Base-by-base conservation (phyloP, 225 moss, liverwort and hornwort genomes). In the Sphagnum tenellum region DNA sequence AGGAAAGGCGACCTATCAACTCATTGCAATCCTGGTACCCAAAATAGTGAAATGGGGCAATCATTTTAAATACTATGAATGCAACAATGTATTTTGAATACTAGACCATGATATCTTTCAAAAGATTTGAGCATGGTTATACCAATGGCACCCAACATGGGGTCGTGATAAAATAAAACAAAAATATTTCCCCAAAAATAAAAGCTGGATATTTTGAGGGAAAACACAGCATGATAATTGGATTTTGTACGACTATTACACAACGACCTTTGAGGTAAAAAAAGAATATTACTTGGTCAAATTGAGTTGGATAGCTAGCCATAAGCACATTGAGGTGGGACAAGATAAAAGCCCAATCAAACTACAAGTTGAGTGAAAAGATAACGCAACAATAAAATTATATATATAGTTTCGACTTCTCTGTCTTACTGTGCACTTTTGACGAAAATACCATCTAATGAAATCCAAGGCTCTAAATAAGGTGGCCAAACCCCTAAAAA, bases 1-100 rank as follows among this genome's bases (percentile, higher is more conserved):
- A 56, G 66, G 66, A 66, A 66, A 66, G 56, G 55, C 66, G 54
- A 12, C 66, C 56, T 66, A 64, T 50, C 64, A 64, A 47, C 45
- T 49, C 49, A 63, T 47, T n/a, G 46, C 47, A 46, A 11, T n/a
- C 45, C 45, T 47, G 46, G 51, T 52, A 60, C 60, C 60, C 4
- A 45, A 60, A 60, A 29, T 60, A 60, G 60, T 60, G 60, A 4
- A 44, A 29, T 60, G 60, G 60, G 60, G 60, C 60, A 60, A 60
- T 44, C 45, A 60, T 44, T 60, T 60, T 44, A 29, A 45, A 60
- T 60, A 60, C 60, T 60, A 13, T 44, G 60, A 60, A 60, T 60
- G 60, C 60, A 60, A 44, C 60, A 60, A 60, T 60, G 44, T 60
- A 60, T 45, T 60, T 44, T 8, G 13, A 9, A 60, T 13, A 45